A percentile compares a stretch with the other conserved stretches of the same genome.
These are phyloP conservation scores for Hyphopichia fennica DNA, from an alignment of 1,139 yeast species.

Conservation along the genomic window DNA sequence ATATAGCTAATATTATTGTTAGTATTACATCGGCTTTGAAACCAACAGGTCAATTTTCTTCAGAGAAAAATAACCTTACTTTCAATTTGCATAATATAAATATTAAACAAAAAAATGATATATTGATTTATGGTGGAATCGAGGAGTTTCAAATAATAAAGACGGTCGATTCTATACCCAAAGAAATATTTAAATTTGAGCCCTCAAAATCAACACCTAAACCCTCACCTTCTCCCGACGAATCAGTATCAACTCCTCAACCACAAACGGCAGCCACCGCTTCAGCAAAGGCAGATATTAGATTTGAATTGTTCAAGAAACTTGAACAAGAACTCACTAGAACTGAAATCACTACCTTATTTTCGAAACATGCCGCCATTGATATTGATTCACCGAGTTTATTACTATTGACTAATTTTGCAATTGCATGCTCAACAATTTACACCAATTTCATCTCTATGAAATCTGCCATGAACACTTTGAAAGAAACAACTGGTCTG, in stretches of 20 bases:
- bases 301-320: constrained; percentile 49
- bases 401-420: constrained; percentile 15
- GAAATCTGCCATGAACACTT: constrained; percentile 4
- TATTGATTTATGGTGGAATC: constrained; percentile 49
- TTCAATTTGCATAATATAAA: constrained; percentile 30
- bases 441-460: constrained; percentile 6
- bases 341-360: constrained; percentile 41
- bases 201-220: constrained; percentile 7
- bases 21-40: constrained; percentile 48
- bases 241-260: constrained; percentile 1
- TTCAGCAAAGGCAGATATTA: constrained; percentile 42
- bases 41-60: constrained; percentile 38
- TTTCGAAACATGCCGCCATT: constrained; percentile 43
- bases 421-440: constrained; percentile 5
- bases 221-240: constrained; percentile 6
- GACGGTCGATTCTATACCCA: constrained; percentile 13
- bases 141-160: constrained; percentile 28
- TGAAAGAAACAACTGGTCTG: not conserved
- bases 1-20: constrained; percentile 32
- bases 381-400: constrained; percentile 27
- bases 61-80: constrained; percentile 24
- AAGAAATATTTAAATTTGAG: constrained; percentile 21
- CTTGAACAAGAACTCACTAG: constrained; percentile 16
- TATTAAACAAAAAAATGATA: constrained; percentile 43
- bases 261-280: constrained; percentile 6